Conservation (phyloP, 2,329 filamentous ascomycete genomes). For the Magnaporthiopsis poae region DNA sequence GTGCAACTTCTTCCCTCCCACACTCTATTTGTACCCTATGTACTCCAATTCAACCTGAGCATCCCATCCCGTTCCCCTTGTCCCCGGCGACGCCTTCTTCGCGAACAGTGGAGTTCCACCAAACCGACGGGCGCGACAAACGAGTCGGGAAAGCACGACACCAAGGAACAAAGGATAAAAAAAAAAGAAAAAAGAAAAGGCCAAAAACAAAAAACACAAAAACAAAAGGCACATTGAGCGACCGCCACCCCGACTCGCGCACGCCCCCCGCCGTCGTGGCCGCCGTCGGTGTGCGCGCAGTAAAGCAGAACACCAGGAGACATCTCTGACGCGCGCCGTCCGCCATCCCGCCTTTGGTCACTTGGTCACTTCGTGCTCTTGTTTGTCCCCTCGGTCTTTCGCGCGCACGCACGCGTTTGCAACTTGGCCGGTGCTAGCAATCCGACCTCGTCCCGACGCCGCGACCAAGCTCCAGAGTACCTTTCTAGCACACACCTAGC, state of each 20-base stretch:
- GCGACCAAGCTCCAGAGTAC: background rate
- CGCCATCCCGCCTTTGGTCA: background rate
- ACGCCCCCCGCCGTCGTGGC: background rate
- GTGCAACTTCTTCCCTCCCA: constrained; percentile 2
- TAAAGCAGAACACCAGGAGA: background rate
- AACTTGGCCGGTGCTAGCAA: background rate
- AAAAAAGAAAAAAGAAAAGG: background rate
- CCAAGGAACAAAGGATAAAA: background rate
- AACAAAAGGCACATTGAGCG: background rate
- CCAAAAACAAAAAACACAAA: background rate
- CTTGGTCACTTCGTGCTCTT: background rate
- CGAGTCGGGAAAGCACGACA: background rate
- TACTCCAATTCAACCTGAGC: constrained; percentile 1
- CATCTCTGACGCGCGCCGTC: background rate
- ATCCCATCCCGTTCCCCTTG: background rate
- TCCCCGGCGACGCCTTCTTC: background rate
- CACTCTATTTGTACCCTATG: constrained; percentile 7
- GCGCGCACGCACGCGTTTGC: background rate
- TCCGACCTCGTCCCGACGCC: background rate
- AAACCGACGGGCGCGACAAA: background rate
- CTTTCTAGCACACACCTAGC: background rate
- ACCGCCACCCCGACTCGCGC: background rate
- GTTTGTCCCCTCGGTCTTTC: background rate
- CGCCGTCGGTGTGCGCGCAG: background rate
- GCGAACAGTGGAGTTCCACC: background rate